Evolutionary conservation across 2,329 filamentous ascomycete genomes (phyloP).

Genomic region (Beauveria bassiana): DNA sequence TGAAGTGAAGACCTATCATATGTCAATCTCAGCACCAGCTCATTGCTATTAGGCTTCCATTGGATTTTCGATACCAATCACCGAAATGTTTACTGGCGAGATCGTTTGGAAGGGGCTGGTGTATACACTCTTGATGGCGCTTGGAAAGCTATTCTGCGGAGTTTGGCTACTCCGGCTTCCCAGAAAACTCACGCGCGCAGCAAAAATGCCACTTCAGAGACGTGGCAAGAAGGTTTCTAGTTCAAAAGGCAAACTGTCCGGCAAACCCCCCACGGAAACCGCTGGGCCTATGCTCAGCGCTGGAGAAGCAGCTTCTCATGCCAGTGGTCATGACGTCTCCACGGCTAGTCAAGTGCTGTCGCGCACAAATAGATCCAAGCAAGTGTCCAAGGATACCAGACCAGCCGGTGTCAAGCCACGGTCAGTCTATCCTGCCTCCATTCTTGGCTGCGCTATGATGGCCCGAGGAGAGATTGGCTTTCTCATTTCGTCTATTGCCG

Average conservation of each 20-base stretch:
- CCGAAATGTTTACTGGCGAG: conserved; percentile 53
- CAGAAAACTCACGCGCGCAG: too few relatives aligned
- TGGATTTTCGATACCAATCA: conserved; percentile 72
- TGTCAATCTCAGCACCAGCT: conserved; percentile 1
- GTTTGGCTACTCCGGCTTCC: conserved; percentile 37
- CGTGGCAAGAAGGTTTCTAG: neutral
- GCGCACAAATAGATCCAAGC: neutral
- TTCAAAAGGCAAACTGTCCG: too few relatives aligned
- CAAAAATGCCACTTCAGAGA: neutral
- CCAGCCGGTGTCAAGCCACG: conserved; percentile 36
- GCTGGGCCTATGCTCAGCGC: too few relatives aligned
- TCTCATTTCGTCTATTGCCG: conserved; percentile 61
- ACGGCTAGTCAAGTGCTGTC: neutral
- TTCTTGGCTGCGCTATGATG: conserved; percentile 63
- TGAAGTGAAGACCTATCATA: neutral
- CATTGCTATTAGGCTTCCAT: conserved; percentile 42
- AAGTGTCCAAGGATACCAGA: neutral
- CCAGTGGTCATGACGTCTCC: neutral
- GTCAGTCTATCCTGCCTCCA: conserved; percentile 59
- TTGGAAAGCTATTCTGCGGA: conserved; percentile 54
- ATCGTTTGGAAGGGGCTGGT: conserved; percentile 67
- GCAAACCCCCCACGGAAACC: too few relatives aligned
- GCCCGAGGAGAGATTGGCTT: conserved; percentile 76
- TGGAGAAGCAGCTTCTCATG: neutral
- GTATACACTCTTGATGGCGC: conserved; percentile 62